These are phyloP conservation scores for Chaetoscypha palmicola DNA, from an alignment of 2,329 filamentous ascomycete species.

Conservation along the genomic window DNA sequence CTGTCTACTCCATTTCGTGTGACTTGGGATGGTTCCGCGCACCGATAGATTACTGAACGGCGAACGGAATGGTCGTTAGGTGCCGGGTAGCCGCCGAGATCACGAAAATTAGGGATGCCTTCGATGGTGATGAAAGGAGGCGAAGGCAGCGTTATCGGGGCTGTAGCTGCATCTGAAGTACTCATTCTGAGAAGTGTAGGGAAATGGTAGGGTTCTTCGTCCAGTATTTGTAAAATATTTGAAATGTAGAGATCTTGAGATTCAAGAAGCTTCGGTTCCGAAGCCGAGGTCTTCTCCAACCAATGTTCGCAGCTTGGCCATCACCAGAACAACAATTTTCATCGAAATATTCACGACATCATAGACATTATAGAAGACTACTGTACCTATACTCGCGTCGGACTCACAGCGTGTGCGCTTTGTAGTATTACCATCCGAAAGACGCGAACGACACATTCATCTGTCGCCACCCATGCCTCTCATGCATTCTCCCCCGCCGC, in stretches of 20 bases:
- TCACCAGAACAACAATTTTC: too few species aligned
- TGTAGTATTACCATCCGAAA: too few species aligned
- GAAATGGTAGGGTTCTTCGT: not conserved
- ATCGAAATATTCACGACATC: too few species aligned
- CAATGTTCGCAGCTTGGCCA: too few species aligned
- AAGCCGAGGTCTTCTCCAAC: not conserved
- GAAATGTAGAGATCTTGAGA: too few species aligned
- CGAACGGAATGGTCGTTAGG: constrained; percentile 38
- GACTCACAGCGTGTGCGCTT: too few species aligned
- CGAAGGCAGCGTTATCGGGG: constrained; percentile 23
- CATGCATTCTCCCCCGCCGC: constrained; percentile 11
- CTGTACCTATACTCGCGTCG: too few species aligned
- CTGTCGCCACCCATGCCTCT: constrained; percentile 23
- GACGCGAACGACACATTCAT: too few species aligned
- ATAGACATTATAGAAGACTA: too few species aligned
- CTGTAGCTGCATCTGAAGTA: not conserved
- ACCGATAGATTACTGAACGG: constrained; percentile 54
- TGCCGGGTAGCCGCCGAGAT: constrained; percentile 54
- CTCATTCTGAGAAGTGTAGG: constrained; percentile 6
- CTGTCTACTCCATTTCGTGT: constrained; percentile 45
- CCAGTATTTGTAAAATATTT: too few species aligned
- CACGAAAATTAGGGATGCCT: constrained; percentile 62
- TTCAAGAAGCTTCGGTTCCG: too few species aligned
- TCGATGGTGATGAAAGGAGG: constrained; percentile 46
- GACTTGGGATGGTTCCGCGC: constrained; percentile 57